These are phyloP conservation scores for Antrodiella citrinella DNA, from an alignment of 768 basidiomycete species.

Conservation along the genomic window DNA sequence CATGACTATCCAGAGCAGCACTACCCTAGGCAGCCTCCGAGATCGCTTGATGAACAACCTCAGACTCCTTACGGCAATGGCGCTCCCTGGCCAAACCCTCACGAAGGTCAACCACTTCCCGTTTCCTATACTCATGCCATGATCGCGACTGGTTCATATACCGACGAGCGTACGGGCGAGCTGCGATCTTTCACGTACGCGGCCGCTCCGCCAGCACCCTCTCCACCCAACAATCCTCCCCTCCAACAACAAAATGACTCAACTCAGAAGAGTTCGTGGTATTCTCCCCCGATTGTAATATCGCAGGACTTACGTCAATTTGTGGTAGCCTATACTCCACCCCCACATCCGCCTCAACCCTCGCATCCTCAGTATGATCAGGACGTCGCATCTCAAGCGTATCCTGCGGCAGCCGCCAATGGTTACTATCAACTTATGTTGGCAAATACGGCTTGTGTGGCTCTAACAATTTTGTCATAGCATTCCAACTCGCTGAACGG, in stretches of 20 bases:
- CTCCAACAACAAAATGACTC: background rate
- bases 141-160: slow-evolving; percentile 37
- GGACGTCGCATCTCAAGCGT: slow-evolving; percentile 2
- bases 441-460: slow-evolving; percentile 13
- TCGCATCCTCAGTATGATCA: slow-evolving; percentile 15
- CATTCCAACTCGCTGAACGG: slow-evolving; percentile 45
- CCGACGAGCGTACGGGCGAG: slow-evolving; percentile 53
- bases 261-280: slow-evolving; percentile 4
- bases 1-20: slow-evolving; percentile 22
- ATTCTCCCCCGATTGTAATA: background rate
- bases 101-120: slow-evolving; percentile 24
- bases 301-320: background rate
- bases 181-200: slow-evolving; percentile 5
- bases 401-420: slow-evolving; percentile 11
- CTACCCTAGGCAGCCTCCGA: slow-evolving; percentile 12
- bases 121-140: slow-evolving; percentile 35
- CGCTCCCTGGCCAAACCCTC: slow-evolving; percentile 20
- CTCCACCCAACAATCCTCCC: background rate
- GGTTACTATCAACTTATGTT: slow-evolving; percentile 13
- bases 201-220: background rate
- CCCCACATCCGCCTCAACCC: slow-evolving; percentile 1
- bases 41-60: slow-evolving; percentile 14
- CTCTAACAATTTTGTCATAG: slow-evolving; percentile 24
- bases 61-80: slow-evolving; percentile 15
- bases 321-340: slow-evolving; percentile 7